Conservation (phyloP, 108 stramenopile species). For the Nitzschia sp. region DNA sequence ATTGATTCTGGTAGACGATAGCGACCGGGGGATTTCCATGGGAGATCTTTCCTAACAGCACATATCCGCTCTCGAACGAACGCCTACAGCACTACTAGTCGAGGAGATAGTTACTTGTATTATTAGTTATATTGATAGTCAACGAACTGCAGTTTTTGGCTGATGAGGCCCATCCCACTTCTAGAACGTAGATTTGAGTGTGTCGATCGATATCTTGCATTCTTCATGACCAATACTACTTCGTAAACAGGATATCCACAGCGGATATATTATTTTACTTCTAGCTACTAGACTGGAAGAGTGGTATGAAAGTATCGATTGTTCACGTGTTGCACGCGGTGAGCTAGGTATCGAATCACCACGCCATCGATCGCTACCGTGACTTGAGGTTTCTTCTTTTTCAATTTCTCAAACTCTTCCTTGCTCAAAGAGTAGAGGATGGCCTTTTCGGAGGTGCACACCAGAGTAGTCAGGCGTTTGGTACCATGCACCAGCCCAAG, state of each 20-base stretch:
- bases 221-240: no score
- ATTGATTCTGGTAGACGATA: conserved; percentile 25
- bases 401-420: conserved; percentile 45
- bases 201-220: no score
- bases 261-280: no score
- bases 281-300: conserved; percentile 34
- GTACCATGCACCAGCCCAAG: conserved; percentile 70
- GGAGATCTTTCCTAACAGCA: neutral
- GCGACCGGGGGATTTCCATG: neutral
- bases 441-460: conserved; percentile 49
- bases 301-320: conserved; percentile 73
- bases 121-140: no score
- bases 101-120: no score
- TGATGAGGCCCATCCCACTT: no score
- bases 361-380: conserved; percentile 58
- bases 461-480: conserved; percentile 55
- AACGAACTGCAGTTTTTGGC: no score
- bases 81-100: no score
- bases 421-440: conserved; percentile 57
- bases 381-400: conserved; percentile 38
- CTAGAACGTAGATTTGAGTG: no score
- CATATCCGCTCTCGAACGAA: no score
- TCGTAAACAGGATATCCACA: no score
- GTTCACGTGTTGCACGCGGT: conserved; percentile 75
- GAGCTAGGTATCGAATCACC: conserved; percentile 71